Evolutionary conservation across 495 filamentous ascomycete species (phyloP).

Genomic region (Pseudomonodictys pantanalensis): DNA sequence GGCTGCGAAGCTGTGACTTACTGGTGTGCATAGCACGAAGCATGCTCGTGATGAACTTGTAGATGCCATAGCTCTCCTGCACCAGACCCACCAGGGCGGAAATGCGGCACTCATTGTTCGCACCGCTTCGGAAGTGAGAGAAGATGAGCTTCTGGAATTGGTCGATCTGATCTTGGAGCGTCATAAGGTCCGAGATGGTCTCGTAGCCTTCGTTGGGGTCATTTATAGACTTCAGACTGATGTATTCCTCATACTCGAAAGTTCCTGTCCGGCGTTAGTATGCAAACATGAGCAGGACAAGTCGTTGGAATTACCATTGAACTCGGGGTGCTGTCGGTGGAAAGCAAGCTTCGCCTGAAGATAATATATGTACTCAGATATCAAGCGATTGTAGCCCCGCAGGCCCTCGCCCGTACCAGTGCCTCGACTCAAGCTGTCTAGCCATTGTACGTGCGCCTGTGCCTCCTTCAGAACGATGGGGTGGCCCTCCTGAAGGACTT

Average conservation of each 20-base stretch:
- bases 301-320: conserved; percentile 68
- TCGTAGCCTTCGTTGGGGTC: conserved; percentile 98
- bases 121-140: conserved; percentile 84
- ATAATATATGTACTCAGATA: conserved; percentile 93
- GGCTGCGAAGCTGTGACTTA: conserved; percentile 43
- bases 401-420: conserved; percentile 75
- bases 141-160: conserved; percentile 97
- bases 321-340: conserved; percentile 94
- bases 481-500: conserved; percentile 95
- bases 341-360: conserved; percentile 89
- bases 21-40: conserved; percentile 87
- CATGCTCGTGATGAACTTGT: conserved; percentile 48
- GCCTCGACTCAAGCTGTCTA: conserved; percentile 86
- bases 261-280: conserved; percentile 51
- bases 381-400: conserved; percentile 86
- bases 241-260: conserved; percentile 98
- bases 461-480: conserved; percentile 83
- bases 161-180: conserved; percentile 95
- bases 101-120: conserved; percentile 95
- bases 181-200: conserved; percentile 95
- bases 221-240: conserved; percentile 95
- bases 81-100: conserved; percentile 90
- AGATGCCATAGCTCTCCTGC: conserved; percentile 94
- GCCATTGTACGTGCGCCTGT: conserved; percentile 82
- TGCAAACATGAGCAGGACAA: not conserved